phyloP scores from a whole-genome alignment of 2,329 filamentous ascomycete genomes.

The Ustulina deusta region DNA sequence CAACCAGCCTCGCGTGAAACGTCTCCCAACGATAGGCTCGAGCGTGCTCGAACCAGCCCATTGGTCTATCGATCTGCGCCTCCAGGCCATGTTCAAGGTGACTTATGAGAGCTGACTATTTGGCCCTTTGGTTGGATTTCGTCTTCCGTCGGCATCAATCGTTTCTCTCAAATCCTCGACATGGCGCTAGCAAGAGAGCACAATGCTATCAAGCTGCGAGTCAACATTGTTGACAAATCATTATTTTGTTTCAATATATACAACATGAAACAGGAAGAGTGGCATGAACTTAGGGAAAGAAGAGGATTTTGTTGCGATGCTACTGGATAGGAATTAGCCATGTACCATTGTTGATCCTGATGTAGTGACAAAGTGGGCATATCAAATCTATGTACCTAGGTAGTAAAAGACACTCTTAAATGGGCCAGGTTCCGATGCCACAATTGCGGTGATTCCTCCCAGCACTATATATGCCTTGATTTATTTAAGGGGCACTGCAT shows the following conservation, averaged over 20 bases:
- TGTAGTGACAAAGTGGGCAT: constrained; percentile 3
- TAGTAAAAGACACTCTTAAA: not conserved
- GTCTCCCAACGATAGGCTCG: constrained; percentile 36
- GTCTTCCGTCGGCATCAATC: not conserved
- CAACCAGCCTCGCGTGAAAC: constrained; percentile 34
- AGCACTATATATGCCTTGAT: not conserved
- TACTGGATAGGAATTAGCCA: constrained; percentile 6
- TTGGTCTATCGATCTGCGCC: constrained; percentile 19
- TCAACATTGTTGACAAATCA: not conserved
- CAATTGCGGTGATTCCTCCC: not conserved
- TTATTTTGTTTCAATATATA: constrained; percentile 9
- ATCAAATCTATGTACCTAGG: constrained; percentile 5
- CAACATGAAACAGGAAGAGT: not conserved
- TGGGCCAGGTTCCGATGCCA: not conserved
- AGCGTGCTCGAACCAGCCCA: constrained; percentile 28
- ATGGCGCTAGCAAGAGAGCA: not conserved
- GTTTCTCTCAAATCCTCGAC: not conserved
- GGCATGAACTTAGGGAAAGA: constrained; percentile 3
- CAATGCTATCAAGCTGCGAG: not conserved
- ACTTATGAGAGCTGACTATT: not conserved
- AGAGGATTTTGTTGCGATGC: constrained; percentile 18
- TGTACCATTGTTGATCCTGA: constrained; percentile 16
- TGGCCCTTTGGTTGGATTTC: not conserved
- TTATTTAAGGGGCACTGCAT: not conserved
- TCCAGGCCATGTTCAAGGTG: constrained; percentile 8